Percentiles rank a stretch among this genome's conserved stretches.
Evolutionary conservation across 208 protist species (phyloP).

Genomic region (Wallacemonas sp.): DNA sequence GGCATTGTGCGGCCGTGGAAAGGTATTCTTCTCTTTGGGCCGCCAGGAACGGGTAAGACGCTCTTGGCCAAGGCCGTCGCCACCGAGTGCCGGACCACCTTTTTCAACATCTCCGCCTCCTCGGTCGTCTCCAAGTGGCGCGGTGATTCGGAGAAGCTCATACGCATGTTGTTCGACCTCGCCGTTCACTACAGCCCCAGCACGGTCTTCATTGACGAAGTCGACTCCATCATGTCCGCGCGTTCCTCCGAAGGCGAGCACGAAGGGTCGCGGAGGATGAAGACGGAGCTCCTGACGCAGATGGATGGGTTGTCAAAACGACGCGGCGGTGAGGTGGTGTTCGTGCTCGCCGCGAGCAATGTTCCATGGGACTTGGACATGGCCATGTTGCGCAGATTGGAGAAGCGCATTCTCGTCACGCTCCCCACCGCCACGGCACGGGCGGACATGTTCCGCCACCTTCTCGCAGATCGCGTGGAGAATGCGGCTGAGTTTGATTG

Average conservation of each 20-base stretch:
- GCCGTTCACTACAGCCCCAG: constrained; percentile 91
- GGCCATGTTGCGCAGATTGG: constrained; percentile 90
- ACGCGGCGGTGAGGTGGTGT: constrained; percentile 78
- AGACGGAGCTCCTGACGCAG: constrained; percentile 93
- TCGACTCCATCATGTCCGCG: constrained; percentile 97
- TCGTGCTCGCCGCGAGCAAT: constrained; percentile 94
- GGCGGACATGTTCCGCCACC: constrained; percentile 61
- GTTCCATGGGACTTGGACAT: constrained; percentile 94
- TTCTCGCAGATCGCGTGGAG: constrained; percentile 37
- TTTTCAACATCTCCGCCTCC: constrained; percentile 98
- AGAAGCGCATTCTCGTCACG: constrained; percentile 91
- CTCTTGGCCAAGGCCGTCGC: constrained; percentile 97
- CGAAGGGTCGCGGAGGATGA: constrained; percentile 92
- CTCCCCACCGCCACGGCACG: constrained; percentile 78
- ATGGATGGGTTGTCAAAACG: constrained; percentile 92
- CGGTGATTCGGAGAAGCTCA: constrained; percentile 98
- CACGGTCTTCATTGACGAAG: constrained; percentile 99
- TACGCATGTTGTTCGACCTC: constrained; percentile 94
- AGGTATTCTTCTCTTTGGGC: constrained; percentile 96
- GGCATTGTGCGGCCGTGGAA: constrained; percentile 96
- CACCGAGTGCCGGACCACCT: constrained; percentile 97
- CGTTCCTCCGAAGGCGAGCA: constrained; percentile 95
- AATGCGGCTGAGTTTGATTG: constrained; percentile 43
- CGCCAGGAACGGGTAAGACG: constrained; percentile 98
- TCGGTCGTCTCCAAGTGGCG: constrained; percentile 97